Evolutionary conservation across 2,329 filamentous ascomycete genomes (phyloP).

Genomic region (Ceratocystiopsis brevicomis): DNA sequence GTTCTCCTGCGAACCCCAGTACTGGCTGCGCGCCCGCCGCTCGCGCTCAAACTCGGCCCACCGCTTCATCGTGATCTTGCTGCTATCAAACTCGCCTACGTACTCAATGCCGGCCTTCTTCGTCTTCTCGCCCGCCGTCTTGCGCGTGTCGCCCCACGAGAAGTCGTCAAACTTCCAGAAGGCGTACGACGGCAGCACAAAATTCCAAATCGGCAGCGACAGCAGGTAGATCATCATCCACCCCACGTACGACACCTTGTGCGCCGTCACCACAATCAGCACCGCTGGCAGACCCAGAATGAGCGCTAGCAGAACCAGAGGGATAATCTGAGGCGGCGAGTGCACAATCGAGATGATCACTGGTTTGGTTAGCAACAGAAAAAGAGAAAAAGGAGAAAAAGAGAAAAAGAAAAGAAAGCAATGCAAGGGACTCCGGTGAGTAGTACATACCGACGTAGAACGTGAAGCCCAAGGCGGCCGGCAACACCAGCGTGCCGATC

Average conservation of each 20-base stretch:
- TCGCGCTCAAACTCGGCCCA: conserved; percentile 89
- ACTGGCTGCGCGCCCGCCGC: conserved; percentile 29
- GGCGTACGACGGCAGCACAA: conserved; percentile 78
- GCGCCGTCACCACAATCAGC: conserved; percentile 81
- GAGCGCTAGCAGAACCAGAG: conserved; percentile 68
- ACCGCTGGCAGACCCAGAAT: conserved; percentile 88
- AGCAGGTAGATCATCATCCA: conserved; percentile 97
- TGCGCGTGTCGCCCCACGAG: conserved; percentile 94
- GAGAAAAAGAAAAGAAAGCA: not conserved
- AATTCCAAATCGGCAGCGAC: conserved; percentile 94
- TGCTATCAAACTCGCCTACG: conserved; percentile 93
- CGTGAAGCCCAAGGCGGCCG: conserved; percentile 91
- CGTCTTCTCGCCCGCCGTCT: conserved; percentile 77
- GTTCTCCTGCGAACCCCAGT: conserved; percentile 35
- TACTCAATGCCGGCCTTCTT: conserved; percentile 75
- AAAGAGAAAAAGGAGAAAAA: not conserved
- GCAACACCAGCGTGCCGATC: conserved; percentile 81
- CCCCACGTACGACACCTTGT: conserved; percentile 74
- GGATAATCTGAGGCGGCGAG: conserved; percentile 66
- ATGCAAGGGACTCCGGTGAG: too few species aligned
- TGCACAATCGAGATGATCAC: conserved; percentile 72
- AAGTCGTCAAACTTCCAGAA: conserved; percentile 99
- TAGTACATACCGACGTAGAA: conserved; percentile 82
- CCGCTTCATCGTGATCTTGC: conserved; percentile 97
- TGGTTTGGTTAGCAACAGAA: conserved; percentile 15